phyloP scores from a whole-genome alignment of 2,329 filamentous ascomycete genomes.

The Cladosporium sp. region DNA sequence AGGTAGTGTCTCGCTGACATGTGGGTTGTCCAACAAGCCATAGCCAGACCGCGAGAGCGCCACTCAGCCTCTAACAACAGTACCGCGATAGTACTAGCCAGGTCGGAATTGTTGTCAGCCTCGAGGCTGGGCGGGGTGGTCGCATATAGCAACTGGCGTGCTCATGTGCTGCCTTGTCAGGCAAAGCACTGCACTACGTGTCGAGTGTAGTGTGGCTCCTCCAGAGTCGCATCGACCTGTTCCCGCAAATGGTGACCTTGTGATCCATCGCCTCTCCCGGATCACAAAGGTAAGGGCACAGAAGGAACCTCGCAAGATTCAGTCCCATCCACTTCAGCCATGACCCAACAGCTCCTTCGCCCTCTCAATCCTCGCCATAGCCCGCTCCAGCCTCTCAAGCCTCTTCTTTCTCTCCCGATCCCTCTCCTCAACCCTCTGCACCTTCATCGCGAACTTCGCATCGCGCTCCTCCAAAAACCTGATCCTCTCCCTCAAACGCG shows the following conservation, averaged over 20 bases:
- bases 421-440: constrained; percentile 66
- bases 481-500: constrained; percentile 69
- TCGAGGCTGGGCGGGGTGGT: neutral
- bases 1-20: neutral
- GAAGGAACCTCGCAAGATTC: neutral
- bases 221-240: neutral
- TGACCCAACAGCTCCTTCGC: constrained; percentile 61
- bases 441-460: constrained; percentile 68
- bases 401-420: constrained; percentile 69
- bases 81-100: neutral
- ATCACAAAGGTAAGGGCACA: neutral
- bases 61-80: neutral
- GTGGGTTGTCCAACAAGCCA: neutral
- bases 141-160: neutral
- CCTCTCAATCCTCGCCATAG: constrained; percentile 69
- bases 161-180: neutral
- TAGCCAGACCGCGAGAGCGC: neutral
- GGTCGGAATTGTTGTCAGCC: neutral
- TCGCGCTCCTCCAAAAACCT: constrained; percentile 69
- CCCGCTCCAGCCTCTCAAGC: constrained; percentile 69
- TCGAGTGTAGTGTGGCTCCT: neutral
- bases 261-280: neutral
- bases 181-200: neutral
- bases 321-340: constrained; percentile 26
- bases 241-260: neutral